These are phyloP conservation scores for Massarina eburnea DNA, from an alignment of 2,329 filamentous ascomycete genomes.

Conservation along the genomic window DNA sequence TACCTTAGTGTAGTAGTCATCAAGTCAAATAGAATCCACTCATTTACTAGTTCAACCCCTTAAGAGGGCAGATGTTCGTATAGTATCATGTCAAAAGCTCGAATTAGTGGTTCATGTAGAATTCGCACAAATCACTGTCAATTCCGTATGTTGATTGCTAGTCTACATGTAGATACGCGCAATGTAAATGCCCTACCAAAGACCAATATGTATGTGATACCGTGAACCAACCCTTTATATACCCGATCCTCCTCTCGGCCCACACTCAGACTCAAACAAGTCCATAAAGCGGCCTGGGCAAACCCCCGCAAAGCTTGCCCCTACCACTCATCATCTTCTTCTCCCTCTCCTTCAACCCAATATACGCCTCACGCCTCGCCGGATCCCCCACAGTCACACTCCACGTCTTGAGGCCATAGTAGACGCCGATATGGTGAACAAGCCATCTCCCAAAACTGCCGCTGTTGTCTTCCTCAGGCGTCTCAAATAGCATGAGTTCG, in stretches of 20 bases:
- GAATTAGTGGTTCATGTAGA: not conserved
- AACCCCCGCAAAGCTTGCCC: not conserved
- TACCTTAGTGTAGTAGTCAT: not conserved
- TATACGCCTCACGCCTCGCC: conserved; percentile 76
- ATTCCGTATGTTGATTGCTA: not conserved
- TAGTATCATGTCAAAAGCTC: too few relatives aligned
- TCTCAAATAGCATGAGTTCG: conserved; percentile 79
- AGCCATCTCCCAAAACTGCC: conserved; percentile 90
- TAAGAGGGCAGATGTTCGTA: too few relatives aligned
- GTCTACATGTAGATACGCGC: not conserved
- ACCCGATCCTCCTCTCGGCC: too few relatives aligned
- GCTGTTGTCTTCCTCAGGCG: conserved; percentile 70
- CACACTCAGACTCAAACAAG: not conserved
- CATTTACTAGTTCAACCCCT: not conserved
- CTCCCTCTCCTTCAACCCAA: conserved; percentile 63
- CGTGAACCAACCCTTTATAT: not conserved
- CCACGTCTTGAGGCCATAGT: conserved; percentile 86
- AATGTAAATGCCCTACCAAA: not conserved
- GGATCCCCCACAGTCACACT: conserved; percentile 73
- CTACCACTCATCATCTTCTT: conserved; percentile 30
- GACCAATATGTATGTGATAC: not conserved
- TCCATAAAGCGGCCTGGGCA: not conserved
- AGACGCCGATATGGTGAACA: conserved; percentile 86
- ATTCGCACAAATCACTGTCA: not conserved
- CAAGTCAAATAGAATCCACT: not conserved